Base-by-base conservation (phyloP, 2,329 filamentous ascomycete species). In the Trichophyton schoenleinii region DNA sequence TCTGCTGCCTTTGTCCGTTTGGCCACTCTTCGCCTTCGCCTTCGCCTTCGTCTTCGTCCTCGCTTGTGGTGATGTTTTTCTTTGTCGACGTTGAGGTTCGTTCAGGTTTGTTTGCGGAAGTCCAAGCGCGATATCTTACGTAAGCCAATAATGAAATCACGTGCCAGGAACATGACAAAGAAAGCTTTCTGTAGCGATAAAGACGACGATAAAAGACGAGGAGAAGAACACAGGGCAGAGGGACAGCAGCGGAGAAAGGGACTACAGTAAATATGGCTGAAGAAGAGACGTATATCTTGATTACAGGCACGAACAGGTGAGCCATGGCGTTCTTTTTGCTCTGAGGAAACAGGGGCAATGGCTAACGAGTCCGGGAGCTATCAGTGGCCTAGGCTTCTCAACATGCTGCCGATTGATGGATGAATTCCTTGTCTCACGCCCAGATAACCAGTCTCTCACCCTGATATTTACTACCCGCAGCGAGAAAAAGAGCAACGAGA, bases 401-500 rank as follows among this genome's bases (percentile, higher is more conserved):
- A 91, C 89, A 67, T 88, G 88, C 71, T 84, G 88, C 70, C 88
- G 90, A 63, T 80, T 96, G 61, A 92, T 95, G 67, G 89, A 96
- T 77, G 89, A 95, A 69, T 96, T 96, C 78, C 83, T 95, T 63
- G 77, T 79, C 63, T 83, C 83, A 11, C 85, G 84, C 41, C 83
- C 87, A 34, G 78, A 83, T 57, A 78, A 80, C 34, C 81, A 88
- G 62, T 84, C 87, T 68, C 83, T 97, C 52, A 82, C 89, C 67
- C 80, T 96, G 60, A 84, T 96, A 65, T 85, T 89, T 65, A 95
- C 90, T 4, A 96, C 92, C 0, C 88, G 92, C 65, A 87, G 86
- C 68, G 71, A 79, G 49, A 76, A 79, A 64, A 96, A 96, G 77
- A 87, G 87, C 58, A 80, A 82, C 63, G 86, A 87, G 62, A 94